Evolutionary conservation across 1,139 yeast genomes (phyloP).

Genomic region (Kodamaea fungicola): DNA sequence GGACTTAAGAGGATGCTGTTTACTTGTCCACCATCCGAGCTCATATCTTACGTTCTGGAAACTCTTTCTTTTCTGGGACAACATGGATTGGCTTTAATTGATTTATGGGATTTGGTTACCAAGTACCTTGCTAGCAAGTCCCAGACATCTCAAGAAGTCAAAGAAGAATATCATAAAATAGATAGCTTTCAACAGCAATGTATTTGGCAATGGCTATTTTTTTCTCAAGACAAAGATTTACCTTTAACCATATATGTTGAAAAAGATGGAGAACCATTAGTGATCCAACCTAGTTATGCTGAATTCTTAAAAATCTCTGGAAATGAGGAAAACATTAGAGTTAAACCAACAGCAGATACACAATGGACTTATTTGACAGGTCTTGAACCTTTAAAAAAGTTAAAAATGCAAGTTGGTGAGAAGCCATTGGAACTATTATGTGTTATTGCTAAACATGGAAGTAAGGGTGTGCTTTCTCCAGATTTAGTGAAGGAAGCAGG

Average conservation of each 20-base stretch:
- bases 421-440: conserved; percentile 40
- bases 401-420: conserved; percentile 36
- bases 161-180: conserved; percentile 8
- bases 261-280: conserved; percentile 13
- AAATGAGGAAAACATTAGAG: conserved; percentile 16
- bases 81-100: conserved; percentile 26
- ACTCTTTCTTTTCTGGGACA: conserved; percentile 37
- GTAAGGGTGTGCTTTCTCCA: conserved; percentile 55
- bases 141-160: background rate
- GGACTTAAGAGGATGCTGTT: conserved; percentile 14
- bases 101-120: conserved; percentile 28
- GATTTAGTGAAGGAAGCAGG: conserved; percentile 53
- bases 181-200: conserved; percentile 36
- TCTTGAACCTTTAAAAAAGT: conserved; percentile 29
- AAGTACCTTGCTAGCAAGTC: conserved; percentile 2
- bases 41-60: conserved; percentile 27
- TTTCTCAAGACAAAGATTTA: conserved; percentile 15
- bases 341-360: conserved; percentile 35
- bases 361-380: conserved; percentile 44
- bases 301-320: conserved; percentile 18
- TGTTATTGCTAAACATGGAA: conserved; percentile 53
- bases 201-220: conserved; percentile 42
- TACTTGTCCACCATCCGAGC: conserved; percentile 19
- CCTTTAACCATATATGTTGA: conserved; percentile 18
- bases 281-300: conserved; percentile 19